Evolutionary conservation across 805 yeast species (phyloP).

Genomic region (Metschnikowia lunata): DNA sequence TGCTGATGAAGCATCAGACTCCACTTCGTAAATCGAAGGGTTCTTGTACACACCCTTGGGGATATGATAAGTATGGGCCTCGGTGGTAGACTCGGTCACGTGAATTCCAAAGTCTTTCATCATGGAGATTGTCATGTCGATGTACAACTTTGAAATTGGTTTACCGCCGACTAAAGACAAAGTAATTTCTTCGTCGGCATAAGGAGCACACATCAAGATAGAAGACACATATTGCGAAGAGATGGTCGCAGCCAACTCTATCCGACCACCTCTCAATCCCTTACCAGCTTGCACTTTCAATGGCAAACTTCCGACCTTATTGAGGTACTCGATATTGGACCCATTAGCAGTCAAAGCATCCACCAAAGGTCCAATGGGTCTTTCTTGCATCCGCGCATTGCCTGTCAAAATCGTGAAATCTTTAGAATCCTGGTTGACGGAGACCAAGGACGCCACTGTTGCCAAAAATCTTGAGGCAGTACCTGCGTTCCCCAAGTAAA

Average conservation of each 20-base stretch:
- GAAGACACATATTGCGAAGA: constrained; percentile 98
- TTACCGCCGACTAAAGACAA: constrained; percentile 90
- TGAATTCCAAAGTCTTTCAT: constrained; percentile 85
- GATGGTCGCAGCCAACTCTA: constrained; percentile 91
- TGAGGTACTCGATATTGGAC: constrained; percentile 64
- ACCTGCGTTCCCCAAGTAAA: constrained; percentile 95
- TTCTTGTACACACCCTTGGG: constrained; percentile 79
- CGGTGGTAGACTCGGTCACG: constrained; percentile 65
- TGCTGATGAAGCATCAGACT: constrained; percentile 96
- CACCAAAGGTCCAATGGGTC: constrained; percentile 95
- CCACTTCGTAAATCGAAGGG: constrained; percentile 83
- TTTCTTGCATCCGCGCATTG: constrained; percentile 93
- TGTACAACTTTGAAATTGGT: constrained; percentile 92
- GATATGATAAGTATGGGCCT: constrained; percentile 82
- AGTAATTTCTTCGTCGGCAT: constrained; percentile 84
- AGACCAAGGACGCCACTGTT: constrained; percentile 83
- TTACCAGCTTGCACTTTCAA: constrained; percentile 63
- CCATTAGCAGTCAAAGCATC: constrained; percentile 86
- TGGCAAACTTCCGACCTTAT: constrained; percentile 80
- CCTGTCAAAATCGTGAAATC: constrained; percentile 74
- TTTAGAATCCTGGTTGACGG: constrained; percentile 29
- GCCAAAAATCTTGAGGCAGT: constrained; percentile 95
- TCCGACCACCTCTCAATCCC: constrained; percentile 82
- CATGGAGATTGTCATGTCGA: constrained; percentile 96
- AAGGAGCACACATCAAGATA: constrained; percentile 95